A percentile compares a stretch with the other conserved stretches of the same genome.
phyloP scores from a whole-genome alignment of 2,329 filamentous ascomycete genomes.

The Fusarium goolgardi region DNA sequence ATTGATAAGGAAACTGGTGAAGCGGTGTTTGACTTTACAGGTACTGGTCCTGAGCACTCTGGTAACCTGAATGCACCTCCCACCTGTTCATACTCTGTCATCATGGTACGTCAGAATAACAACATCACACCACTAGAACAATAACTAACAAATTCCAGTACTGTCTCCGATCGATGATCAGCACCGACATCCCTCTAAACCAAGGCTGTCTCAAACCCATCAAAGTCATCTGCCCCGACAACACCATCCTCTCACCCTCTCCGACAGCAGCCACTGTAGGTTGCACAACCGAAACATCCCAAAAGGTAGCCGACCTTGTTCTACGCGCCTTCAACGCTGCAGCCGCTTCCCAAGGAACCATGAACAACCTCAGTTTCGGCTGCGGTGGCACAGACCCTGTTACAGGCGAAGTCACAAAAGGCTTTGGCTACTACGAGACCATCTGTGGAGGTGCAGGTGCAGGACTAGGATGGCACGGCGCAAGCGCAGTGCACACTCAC shows the following conservation, averaged over 20 bases:
- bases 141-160: constrained; percentile 38
- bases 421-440: constrained; percentile 54
- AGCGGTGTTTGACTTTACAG: constrained; percentile 69
- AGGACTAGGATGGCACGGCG: constrained; percentile 47
- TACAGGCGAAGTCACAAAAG: constrained; percentile 44
- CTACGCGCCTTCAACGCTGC: constrained; percentile 80
- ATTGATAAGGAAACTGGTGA: constrained; percentile 80
- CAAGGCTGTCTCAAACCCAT: constrained; percentile 62
- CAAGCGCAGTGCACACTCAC: constrained; percentile 50
- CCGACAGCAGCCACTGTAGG: constrained; percentile 51
- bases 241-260: constrained; percentile 52
- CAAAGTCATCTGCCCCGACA: constrained; percentile 45
- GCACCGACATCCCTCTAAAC: constrained; percentile 51
- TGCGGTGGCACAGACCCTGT: constrained; percentile 62
- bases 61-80: constrained; percentile 49
- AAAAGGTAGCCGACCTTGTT: constrained; percentile 70
- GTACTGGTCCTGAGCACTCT: constrained; percentile 48
- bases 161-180: constrained; percentile 50
- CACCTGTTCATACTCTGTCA: constrained; percentile 48
- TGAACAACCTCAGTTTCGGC: constrained; percentile 84
- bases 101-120: constrained; percentile 40
- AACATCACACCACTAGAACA: accelerated
- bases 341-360: constrained; percentile 81
- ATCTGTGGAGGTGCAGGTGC: constrained; percentile 52
- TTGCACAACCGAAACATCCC: constrained; percentile 51